These are phyloP conservation scores for Globisporangium parvum DNA, from an alignment of 352 stramenopile genomes.

Conservation along the genomic window DNA sequence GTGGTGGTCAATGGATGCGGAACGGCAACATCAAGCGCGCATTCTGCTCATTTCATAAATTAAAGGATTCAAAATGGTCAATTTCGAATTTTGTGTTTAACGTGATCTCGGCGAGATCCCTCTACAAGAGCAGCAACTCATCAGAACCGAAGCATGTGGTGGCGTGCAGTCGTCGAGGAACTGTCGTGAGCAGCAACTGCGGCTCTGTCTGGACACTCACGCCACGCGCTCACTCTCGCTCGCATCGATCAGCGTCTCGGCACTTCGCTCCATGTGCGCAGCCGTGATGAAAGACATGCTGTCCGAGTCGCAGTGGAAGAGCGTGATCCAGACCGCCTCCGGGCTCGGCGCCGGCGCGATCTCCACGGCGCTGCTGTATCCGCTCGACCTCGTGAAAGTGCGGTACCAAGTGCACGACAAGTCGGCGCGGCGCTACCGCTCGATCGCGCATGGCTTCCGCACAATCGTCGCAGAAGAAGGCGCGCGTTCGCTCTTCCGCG, in stretches of 20 bases:
- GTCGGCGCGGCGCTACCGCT: slow-evolving; percentile 60
- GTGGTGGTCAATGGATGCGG: background rate
- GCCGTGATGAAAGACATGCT: slow-evolving; percentile 35
- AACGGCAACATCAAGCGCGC: background rate
- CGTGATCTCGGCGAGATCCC: no score
- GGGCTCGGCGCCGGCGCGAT: slow-evolving; percentile 73
- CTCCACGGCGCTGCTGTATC: slow-evolving; percentile 89
- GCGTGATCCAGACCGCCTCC: slow-evolving; percentile 57
- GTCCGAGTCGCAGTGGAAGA: slow-evolving; percentile 54
- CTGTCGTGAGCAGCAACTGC: no score
- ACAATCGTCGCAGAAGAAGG: slow-evolving; percentile 84
- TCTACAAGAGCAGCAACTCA: no score
- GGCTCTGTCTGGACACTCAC: no score
- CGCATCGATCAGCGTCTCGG: background rate
- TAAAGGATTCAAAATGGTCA: no score
- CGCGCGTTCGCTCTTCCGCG: slow-evolving; percentile 87
- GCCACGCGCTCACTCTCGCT: no score
- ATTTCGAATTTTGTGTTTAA: no score
- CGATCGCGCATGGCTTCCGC: slow-evolving; percentile 63
- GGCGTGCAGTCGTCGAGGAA: no score
- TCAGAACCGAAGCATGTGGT: no score
- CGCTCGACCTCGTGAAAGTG: slow-evolving; percentile 96
- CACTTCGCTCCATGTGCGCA: slow-evolving; percentile 7
- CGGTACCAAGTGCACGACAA: slow-evolving; percentile 95
- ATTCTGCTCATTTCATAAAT: no score